Percentiles rank a stretch among this genome's conserved stretches.
These are phyloP conservation scores for Colletotrichum nymphaeae DNA, from an alignment of 2,329 filamentous ascomycete genomes.

Conservation along the genomic window DNA sequence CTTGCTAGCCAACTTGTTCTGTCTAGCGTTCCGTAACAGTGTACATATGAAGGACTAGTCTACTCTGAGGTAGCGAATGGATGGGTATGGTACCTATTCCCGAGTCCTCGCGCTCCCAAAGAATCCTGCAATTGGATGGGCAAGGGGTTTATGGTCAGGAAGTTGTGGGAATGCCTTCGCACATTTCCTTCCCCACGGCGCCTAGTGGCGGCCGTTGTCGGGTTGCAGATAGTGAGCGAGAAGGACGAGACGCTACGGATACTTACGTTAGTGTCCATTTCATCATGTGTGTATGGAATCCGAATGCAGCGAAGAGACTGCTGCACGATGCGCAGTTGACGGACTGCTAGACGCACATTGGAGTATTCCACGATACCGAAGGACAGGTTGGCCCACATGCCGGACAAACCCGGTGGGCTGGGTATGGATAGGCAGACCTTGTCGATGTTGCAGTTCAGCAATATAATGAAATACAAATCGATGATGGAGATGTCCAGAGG, in stretches of 20 bases:
- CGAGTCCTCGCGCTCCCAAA: not conserved
- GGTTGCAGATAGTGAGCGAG: not conserved
- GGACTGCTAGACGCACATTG: constrained; percentile 24
- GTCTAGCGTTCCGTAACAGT: not conserved
- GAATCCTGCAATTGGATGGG: not conserved
- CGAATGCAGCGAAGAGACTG: not conserved
- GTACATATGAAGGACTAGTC: not conserved
- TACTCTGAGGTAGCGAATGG: not conserved
- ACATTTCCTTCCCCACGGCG: not conserved
- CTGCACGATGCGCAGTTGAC: not conserved
- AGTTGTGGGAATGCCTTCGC: not conserved
- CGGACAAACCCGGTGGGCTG: constrained; percentile 18
- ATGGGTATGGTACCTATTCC: not conserved
- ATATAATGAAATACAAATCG: not conserved
- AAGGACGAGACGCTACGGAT: not conserved
- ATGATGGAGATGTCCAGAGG: not conserved
- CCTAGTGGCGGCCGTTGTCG: constrained; percentile 5
- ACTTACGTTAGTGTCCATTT: too few relatives aligned
- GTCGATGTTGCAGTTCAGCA: not conserved
- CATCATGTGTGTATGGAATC: not conserved
- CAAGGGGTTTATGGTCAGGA: not conserved
- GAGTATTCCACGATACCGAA: constrained; percentile 25
- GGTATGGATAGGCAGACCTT: constrained; percentile 7
- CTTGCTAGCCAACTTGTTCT: not conserved
- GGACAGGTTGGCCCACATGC: constrained; percentile 19